Evolutionary conservation across 768 basidiomycete genomes (phyloP), one percentile per base, ranked within the genome.

Genomic region (Podaxis mareebaensis): DNA sequence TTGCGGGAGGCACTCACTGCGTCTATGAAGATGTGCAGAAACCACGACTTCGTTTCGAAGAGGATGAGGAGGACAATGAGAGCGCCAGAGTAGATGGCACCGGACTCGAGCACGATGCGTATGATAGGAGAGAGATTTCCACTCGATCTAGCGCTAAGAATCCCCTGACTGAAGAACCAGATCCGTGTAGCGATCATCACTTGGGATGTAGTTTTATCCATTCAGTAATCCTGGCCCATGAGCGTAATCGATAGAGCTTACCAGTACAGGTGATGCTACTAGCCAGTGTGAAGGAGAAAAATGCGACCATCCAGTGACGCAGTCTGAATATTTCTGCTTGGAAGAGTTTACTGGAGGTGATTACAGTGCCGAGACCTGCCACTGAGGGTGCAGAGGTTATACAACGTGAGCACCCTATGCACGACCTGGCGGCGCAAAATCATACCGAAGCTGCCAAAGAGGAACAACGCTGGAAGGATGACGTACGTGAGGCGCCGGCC

Each of bases 211-310:
- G 24, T 24, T 56, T 33, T 33, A 33, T 33, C 54, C 40, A 17
- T 7, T 24, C 36, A 28, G 20, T 28, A 20, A 3, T 30, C 48
- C 17, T 46, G 13, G 6, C 42, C 3, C 6, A 11, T 22, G 42
- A 26, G 30, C 8, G 15, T 5, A 8, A 13, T 8, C 15, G 46
- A 42, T 4, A 30, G 13, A 10, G 66, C 73, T 56, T 53, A 73
- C 75, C 48, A 17, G 74, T 75, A 56, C 75, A 77, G 42, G 70
- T 65, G 46, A 74, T 58, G 65, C 77, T 78, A 10, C 72, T 74
- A 2, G 72, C 67, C 17, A 77, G 71, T 10, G 76, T 76, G 52
- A 74, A 60, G 3, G 72, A 70, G 65, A 78, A 76, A 68, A 77
- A 79, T 12, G 74, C 66, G 22, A 71, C 54, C 49, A 77, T 75